Base-by-base conservation (phyloP, 140 eudicot genomes). In the Senecio squalidus region DNA sequence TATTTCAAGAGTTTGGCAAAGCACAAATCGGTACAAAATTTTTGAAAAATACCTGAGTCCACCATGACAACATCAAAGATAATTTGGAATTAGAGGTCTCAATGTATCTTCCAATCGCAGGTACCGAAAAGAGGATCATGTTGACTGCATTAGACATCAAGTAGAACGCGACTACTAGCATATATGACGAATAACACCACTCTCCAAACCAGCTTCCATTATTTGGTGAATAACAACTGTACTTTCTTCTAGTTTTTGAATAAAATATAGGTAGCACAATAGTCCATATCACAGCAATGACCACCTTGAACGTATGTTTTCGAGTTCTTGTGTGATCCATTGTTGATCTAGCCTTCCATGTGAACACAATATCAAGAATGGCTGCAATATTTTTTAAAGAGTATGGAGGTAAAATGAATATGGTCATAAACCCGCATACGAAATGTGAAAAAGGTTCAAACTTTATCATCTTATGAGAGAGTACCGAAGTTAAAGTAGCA, bases 121-220 rank as follows among this genome's bases (percentile, higher is more conserved):
- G 99, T 66, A 93, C 95, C 51, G 85, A 68, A 76, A 93, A 93
- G 10, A 93, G 84, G 67, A 93, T 79, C 95, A 88, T 80, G 65
- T 88, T 84, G 60, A 88, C 94, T 23, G 89, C 94, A 74, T 88
- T 84, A 16, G 87, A 73, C 84, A 82, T 81, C 83, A 93, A 73
- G 76, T 93, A 93, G 60, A 84, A 63, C 17, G 84, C 83, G 56
- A 84, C 96, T 5, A 83, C 99, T 40, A 93, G 76, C 96, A 88
- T 88, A 68, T 84, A 93, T 18, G 99, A 76, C 8, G 99, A 93
- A 76, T 88, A 93, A 70, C 99, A 93, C 99, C 99, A 93, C 58
- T 93, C 95, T 72, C 90, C 95, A 57, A 93, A 86, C 96, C 86
- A 82, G 68, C 89, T 88, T 49, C 76, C 78, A 13, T 71, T 33